Conservation (phyloP, 495 filamentous ascomycete genomes). For the Collariella sp. region DNA sequence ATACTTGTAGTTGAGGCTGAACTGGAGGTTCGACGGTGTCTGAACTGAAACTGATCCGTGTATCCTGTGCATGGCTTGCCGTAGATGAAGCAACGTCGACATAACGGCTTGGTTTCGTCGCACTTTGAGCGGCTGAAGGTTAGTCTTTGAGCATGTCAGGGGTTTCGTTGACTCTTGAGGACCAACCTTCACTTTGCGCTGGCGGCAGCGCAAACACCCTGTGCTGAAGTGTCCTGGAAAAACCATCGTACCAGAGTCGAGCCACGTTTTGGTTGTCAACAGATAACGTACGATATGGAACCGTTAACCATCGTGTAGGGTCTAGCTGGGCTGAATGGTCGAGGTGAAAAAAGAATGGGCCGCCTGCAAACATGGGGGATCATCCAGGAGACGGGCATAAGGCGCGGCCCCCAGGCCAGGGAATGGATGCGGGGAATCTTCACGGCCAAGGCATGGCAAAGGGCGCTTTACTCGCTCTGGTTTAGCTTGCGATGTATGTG, state of each 20-base stretch:
- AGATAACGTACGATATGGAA: neutral
- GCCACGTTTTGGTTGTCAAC: neutral
- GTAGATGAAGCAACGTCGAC: slow-evolving; percentile 20
- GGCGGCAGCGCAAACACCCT: slow-evolving; percentile 18
- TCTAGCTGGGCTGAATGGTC: neutral
- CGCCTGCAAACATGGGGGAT: neutral
- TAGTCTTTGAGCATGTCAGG: neutral
- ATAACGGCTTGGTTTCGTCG: slow-evolving; percentile 18
- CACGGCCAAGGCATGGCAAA: neutral
- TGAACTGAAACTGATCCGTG: slow-evolving; percentile 23
- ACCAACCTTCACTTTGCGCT: slow-evolving; percentile 19
- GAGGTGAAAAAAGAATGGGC: neutral
- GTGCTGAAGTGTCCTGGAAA: slow-evolving; percentile 20
- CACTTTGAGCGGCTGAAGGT: slow-evolving; percentile 9
- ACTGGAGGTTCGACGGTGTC: slow-evolving; percentile 10
- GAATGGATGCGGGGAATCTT: neutral
- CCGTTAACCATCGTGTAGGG: neutral
- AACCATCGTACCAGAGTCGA: slow-evolving; percentile 10
- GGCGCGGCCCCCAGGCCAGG: no score
- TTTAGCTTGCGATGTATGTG: slow-evolving; percentile 6
- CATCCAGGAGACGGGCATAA: no score
- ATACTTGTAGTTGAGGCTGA: neutral
- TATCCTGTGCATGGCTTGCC: slow-evolving; percentile 20
- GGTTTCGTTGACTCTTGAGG: neutral
- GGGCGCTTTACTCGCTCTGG: neutral